phyloP scores from a whole-genome alignment of 805 yeast species.

The Isabelozyma gotoi region DNA sequence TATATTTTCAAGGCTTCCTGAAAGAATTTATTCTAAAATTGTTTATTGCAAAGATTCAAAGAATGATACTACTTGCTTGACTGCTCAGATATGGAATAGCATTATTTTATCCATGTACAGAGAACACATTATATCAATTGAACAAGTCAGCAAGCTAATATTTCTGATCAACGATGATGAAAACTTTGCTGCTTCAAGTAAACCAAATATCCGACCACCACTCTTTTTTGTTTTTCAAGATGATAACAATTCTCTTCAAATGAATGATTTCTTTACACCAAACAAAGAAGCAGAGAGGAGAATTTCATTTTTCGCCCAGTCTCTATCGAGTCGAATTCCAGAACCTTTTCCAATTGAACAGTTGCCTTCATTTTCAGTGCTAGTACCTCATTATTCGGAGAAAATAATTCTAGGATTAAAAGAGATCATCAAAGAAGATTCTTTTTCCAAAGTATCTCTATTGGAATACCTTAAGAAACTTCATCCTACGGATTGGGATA shows the following conservation, averaged over 20 bases:
- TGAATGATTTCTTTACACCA: slow-evolving; percentile 41
- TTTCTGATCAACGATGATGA: slow-evolving; percentile 19
- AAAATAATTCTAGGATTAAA: slow-evolving; percentile 43
- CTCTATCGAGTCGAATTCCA: slow-evolving; percentile 47
- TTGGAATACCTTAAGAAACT: slow-evolving; percentile 76
- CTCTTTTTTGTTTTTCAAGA: slow-evolving; percentile 50
- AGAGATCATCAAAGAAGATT: slow-evolving; percentile 48
- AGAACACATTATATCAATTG: slow-evolving; percentile 38
- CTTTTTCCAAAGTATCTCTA: slow-evolving; percentile 52
- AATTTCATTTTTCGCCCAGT: slow-evolving; percentile 54
- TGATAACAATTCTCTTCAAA: slow-evolving; percentile 35
- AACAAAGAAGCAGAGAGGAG: slow-evolving; percentile 53
- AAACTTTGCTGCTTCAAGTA: slow-evolving; percentile 17
- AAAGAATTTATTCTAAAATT: slow-evolving; percentile 29
- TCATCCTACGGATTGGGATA: slow-evolving; percentile 76
- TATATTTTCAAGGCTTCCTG: slow-evolving; percentile 34
- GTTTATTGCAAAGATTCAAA: slow-evolving; percentile 11
- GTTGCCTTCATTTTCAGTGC: slow-evolving; percentile 51
- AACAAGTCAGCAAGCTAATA: slow-evolving; percentile 38
- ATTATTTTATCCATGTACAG: slow-evolving; percentile 29
- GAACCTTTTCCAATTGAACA: slow-evolving; percentile 49
- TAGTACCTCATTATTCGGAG: slow-evolving; percentile 54
- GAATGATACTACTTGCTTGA: slow-evolving; percentile 7
- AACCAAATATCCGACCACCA: slow-evolving; percentile 36
- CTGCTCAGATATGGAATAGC: slow-evolving; percentile 30